phyloP scores from a whole-genome alignment of 1,139 yeast species.

The Saccharomycopsis crataegensis region DNA sequence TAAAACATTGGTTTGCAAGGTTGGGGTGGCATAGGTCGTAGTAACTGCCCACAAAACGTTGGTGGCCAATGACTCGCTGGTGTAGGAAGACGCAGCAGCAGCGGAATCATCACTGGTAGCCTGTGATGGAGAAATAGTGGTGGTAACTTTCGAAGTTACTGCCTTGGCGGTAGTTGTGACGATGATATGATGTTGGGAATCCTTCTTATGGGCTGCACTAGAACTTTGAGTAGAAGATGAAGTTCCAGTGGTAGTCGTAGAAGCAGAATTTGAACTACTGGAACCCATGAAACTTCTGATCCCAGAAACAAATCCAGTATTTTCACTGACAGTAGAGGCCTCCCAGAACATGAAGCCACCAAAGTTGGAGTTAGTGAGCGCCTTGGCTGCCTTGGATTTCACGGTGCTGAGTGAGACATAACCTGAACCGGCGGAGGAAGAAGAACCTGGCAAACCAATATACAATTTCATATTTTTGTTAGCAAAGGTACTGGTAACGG shows the following conservation, averaged over 20 bases:
- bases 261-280: neutral
- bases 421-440: slow-evolving; percentile 42
- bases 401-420: slow-evolving; percentile 2
- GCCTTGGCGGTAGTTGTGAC: too few species aligned
- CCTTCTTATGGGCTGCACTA: too few species aligned
- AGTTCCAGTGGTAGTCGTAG: neutral
- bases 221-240: too few species aligned
- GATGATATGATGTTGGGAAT: too few species aligned
- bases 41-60: too few species aligned
- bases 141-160: too few species aligned
- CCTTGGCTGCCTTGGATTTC: neutral
- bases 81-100: neutral
- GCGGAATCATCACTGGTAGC: neutral
- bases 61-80: too few species aligned
- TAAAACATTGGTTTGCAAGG: neutral
- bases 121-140: neutral
- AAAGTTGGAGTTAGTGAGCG: slow-evolving; percentile 1
- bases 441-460: slow-evolving; percentile 54
- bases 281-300: neutral
- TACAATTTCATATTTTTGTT: slow-evolving; percentile 42
- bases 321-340: neutral
- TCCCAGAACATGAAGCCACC: slow-evolving; percentile 20
- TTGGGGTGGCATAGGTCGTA: neutral
- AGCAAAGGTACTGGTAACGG: neutral
- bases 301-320: neutral